These are phyloP conservation scores for Wickerhamiella alocasiicola DNA, from an alignment of 805 yeast species.

Conservation along the genomic window DNA sequence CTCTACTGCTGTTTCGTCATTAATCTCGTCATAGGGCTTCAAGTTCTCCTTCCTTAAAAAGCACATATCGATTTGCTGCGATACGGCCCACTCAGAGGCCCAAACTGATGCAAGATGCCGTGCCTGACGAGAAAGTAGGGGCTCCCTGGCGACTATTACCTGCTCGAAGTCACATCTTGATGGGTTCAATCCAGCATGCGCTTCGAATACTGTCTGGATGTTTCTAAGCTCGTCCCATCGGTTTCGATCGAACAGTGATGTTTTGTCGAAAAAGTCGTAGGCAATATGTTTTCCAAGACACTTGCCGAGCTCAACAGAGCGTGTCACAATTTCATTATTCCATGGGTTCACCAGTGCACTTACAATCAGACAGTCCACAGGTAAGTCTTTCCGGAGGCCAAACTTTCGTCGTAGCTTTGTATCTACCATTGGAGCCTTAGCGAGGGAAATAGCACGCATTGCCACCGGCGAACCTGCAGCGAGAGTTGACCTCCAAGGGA, in stretches of 20 bases:
- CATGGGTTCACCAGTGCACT: slow-evolving; percentile 8
- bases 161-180: slow-evolving; percentile 2
- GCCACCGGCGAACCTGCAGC: background rate
- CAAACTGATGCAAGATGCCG: slow-evolving; percentile 7
- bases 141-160: background rate
- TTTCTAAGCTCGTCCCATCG: background rate
- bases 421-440: slow-evolving; percentile 1
- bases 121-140: slow-evolving; percentile 1
- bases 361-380: background rate
- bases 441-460: background rate
- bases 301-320: background rate
- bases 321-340: slow-evolving; percentile 2
- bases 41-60: slow-evolving; percentile 8
- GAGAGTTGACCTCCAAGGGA: slow-evolving; percentile 1
- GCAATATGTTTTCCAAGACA: background rate
- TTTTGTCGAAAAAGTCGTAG: background rate
- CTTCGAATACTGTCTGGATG: background rate
- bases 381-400: background rate
- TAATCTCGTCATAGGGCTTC: slow-evolving; percentile 3
- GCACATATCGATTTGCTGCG: slow-evolving; percentile 4
- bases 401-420: background rate
- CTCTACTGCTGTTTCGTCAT: slow-evolving; percentile 8
- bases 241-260: background rate
- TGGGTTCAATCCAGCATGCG: background rate
- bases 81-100: slow-evolving; percentile 8